Base-by-base conservation (phyloP, 352 stramenopile genomes). In the Albugo laibachii region DNA sequence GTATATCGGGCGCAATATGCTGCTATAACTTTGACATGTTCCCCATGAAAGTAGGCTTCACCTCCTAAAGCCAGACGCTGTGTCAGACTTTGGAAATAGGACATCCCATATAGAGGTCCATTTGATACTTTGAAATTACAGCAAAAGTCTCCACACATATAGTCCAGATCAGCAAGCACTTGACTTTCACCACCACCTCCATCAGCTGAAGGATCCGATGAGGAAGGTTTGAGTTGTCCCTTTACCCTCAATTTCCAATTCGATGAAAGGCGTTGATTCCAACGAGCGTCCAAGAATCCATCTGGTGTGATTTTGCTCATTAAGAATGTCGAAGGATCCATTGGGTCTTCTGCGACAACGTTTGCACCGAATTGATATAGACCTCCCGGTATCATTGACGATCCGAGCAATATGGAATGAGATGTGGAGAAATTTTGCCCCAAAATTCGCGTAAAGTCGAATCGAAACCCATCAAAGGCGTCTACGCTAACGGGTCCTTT, bases 121-220 rank as follows among this genome's bases (percentile, higher is more conserved):
- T 93, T 88, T 47, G 75, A 84, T 45, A 88, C 35, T 70, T 93
- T 93, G 64, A 92, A 74, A 69, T 86, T 91, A 67, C 74, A 88
- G 50, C 63, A 84, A 53, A 87, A 93, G 57, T 91, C 78, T 34
- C 83, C 66, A 46, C 78, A 77, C 19, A 53, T 38, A 55, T 86
- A 88, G 60, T 93, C 80, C 45, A 89, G 69, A 57, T 93, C 79
- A 6, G 71, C 69, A 20, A 87, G 69, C 36, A 71, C 72, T 54
- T 91, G 77, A 41, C 72, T 83, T 18, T 69, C 67, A 55, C 86
- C 63, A 47, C 77, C 73, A 10, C 24, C 24, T 31, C 24, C 24
- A 10, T 31, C 24, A 8, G 24, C 3, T 31, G 24, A 31, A 31
- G 24, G 8, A 31, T 31, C 8, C 3, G 24, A 31, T 31, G 24